These are phyloP conservation scores for Hyphodiscus sp. DNA, from an alignment of 2,329 filamentous ascomycete species.

Conservation along the genomic window DNA sequence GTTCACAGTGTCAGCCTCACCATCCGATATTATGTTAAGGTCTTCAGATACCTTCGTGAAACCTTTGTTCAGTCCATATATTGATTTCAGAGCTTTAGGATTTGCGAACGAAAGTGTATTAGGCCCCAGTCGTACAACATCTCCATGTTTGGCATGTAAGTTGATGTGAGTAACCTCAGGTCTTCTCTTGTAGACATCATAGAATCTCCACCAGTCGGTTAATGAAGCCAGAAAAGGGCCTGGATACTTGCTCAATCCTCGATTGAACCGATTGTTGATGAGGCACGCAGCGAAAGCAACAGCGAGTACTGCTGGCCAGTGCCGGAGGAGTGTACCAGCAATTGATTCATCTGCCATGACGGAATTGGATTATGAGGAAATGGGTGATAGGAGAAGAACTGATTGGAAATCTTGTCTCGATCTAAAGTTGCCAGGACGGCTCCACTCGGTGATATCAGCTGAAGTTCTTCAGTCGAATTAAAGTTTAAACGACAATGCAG, in stretches of 20 bases:
- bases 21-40: not conserved
- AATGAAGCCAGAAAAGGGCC: constrained; percentile 62
- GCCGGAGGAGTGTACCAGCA: constrained; percentile 16
- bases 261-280: constrained; percentile 42
- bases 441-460: not conserved
- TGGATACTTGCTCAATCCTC: constrained; percentile 63
- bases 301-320: constrained; percentile 38
- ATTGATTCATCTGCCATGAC: constrained; percentile 19
- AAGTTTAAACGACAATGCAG: not conserved
- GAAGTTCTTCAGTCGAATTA: not conserved
- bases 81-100: constrained; percentile 64
- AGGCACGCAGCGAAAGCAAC: constrained; percentile 36
- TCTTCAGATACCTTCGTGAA: constrained; percentile 58
- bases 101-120: constrained; percentile 69
- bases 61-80: constrained; percentile 79
- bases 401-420: not conserved
- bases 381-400: not conserved
- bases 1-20: not conserved
- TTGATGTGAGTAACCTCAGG: constrained; percentile 62
- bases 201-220: constrained; percentile 70
- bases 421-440: not conserved
- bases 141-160: constrained; percentile 65
- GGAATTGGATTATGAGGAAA: not conserved
- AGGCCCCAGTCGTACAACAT: constrained; percentile 68
- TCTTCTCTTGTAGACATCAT: constrained; percentile 57